phyloP scores from a whole-genome alignment of 1,139 yeast species.

The Debaryomyces sp. region DNA sequence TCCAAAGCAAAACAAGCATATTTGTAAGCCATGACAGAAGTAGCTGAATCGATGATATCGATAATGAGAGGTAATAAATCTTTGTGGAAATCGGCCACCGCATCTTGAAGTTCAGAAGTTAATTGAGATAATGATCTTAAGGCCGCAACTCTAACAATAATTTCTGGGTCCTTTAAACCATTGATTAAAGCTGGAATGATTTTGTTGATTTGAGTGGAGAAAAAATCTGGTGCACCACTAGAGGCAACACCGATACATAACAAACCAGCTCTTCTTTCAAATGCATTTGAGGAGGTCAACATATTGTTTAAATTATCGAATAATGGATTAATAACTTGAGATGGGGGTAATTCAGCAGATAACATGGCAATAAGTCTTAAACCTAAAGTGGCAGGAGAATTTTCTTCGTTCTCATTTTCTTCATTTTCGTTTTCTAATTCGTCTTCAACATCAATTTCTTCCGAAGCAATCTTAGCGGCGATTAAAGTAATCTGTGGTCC shows the following conservation, averaged over 20 bases:
- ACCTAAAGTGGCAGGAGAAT: slow-evolving; percentile 76
- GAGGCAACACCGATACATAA: slow-evolving; percentile 82
- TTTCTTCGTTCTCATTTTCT: slow-evolving; percentile 91
- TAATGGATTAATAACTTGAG: slow-evolving; percentile 84
- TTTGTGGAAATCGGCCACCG: slow-evolving; percentile 81
- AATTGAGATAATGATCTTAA: slow-evolving; percentile 77
- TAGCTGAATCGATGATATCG: slow-evolving; percentile 82
- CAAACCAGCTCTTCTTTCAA: slow-evolving; percentile 87
- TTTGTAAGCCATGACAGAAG: slow-evolving; percentile 82
- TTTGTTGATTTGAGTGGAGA: slow-evolving; percentile 73
- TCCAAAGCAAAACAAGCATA: slow-evolving; percentile 91
- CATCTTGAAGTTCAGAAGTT: slow-evolving; percentile 83
- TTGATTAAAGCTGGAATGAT: slow-evolving; percentile 71
- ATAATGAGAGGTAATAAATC: slow-evolving; percentile 84
- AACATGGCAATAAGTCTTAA: slow-evolving; percentile 78
- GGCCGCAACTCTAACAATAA: slow-evolving; percentile 84
- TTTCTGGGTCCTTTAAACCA: slow-evolving; percentile 77
- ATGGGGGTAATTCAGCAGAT: slow-evolving; percentile 85
- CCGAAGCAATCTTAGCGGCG: slow-evolving; percentile 78
- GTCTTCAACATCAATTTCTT: slow-evolving; percentile 72
- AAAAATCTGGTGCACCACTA: slow-evolving; percentile 92
- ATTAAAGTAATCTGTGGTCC: slow-evolving; percentile 80
- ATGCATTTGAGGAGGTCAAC: slow-evolving; percentile 64
- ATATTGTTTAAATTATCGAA: slow-evolving; percentile 67
- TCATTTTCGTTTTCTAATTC: slow-evolving; percentile 81